These are phyloP conservation scores for Pyrenophora tritici-repentis DNA, from an alignment of 2,329 filamentous ascomycete species.

Conservation along the genomic window DNA sequence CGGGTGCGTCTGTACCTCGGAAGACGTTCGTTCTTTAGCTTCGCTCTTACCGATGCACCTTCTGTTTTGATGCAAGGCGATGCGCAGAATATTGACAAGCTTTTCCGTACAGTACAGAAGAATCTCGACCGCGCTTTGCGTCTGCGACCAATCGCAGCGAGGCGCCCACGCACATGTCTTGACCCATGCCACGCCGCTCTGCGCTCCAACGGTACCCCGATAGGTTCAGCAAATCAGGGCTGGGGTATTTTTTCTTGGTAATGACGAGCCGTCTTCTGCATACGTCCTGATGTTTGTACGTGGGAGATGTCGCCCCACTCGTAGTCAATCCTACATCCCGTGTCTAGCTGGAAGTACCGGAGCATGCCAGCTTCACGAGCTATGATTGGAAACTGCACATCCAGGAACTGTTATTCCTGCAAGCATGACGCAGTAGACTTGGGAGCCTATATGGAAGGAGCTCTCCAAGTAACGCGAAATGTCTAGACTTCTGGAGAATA, in stretches of 20 bases:
- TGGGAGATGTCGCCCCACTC: constrained; percentile 5
- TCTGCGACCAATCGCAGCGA: constrained; percentile 8
- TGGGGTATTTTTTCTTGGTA: constrained; percentile 5
- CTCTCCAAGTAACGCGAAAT: constrained; percentile 6
- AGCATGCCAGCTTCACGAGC: constrained; percentile 21
- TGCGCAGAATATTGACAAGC: constrained; percentile 1
- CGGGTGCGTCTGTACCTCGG: constrained; percentile 24
- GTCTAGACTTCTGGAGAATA: constrained; percentile 13
- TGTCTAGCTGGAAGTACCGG: constrained; percentile 9
- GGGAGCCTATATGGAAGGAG: constrained; percentile 3
- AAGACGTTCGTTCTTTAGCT: constrained; percentile 46
- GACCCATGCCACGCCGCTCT: constrained; percentile 1
- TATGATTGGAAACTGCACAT: constrained; percentile 25
- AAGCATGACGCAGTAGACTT: constrained; percentile 26
- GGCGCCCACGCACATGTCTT: constrained; percentile 12
- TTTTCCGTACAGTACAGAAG: constrained; percentile 3
- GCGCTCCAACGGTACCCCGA: neutral
- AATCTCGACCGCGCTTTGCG: neutral
- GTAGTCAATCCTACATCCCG: constrained; percentile 3
- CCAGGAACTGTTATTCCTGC: constrained; percentile 20
- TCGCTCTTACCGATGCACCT: constrained; percentile 33
- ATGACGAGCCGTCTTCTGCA: constrained; percentile 8
- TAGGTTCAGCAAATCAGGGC: constrained; percentile 9
- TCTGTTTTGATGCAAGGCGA: constrained; percentile 7
- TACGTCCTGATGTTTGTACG: constrained; percentile 6